phyloP scores from a whole-genome alignment of 108 stramenopile species.

The Nitzschia putrida region DNA sequence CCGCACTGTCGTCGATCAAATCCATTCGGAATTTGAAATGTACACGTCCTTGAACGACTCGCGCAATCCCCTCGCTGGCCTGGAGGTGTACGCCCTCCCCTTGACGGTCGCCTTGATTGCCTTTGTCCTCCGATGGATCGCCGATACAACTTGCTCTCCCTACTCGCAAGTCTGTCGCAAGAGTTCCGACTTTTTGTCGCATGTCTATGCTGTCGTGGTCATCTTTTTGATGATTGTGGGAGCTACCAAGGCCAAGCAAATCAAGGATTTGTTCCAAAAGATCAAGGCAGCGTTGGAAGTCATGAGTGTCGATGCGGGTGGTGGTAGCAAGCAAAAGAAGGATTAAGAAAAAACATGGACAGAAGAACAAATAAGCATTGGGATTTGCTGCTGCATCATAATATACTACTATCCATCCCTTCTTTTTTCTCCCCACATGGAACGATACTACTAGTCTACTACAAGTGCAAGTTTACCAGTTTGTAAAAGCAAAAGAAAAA shows the following conservation, averaged over 20 bases:
- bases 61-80: slow-evolving; percentile 87
- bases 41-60: slow-evolving; percentile 81
- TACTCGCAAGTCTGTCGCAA: slow-evolving; percentile 75
- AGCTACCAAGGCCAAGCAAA: slow-evolving; percentile 74
- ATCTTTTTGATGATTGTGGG: slow-evolving; percentile 83
- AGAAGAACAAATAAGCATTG: too few relatives aligned
- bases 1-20: slow-evolving; percentile 57
- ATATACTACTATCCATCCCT: background rate
- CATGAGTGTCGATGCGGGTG: slow-evolving; percentile 30
- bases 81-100: slow-evolving; percentile 90
- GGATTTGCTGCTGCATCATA: background rate
- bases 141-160: slow-evolving; percentile 79
- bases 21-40: slow-evolving; percentile 67
- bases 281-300: slow-evolving; percentile 53
- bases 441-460: too few relatives aligned
- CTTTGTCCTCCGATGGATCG: slow-evolving; percentile 74
- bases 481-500: background rate
- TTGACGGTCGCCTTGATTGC: slow-evolving; percentile 72
- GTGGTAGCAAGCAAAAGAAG: slow-evolving; percentile 31
- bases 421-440: too few relatives aligned
- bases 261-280: slow-evolving; percentile 49
- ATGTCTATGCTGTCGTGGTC: slow-evolving; percentile 77
- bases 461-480: background rate
- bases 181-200: slow-evolving; percentile 75
- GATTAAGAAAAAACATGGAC: slow-evolving; percentile 19